Percentiles rank a stretch among this genome's conserved stretches.
phyloP scores from a whole-genome alignment of 768 basidiomycete genomes.

The Pleurotus giganteus region DNA sequence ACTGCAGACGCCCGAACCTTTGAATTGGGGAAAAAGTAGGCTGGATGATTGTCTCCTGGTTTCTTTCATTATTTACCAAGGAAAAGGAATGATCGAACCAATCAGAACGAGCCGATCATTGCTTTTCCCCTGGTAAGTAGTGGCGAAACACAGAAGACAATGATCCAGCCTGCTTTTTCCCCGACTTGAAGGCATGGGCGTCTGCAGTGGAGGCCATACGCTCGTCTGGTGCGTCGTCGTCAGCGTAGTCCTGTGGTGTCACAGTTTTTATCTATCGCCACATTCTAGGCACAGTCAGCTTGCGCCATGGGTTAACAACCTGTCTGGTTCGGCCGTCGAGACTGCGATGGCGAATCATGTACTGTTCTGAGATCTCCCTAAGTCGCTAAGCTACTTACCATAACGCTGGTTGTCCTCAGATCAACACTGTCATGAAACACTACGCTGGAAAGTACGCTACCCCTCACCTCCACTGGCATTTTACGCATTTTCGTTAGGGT shows the following conservation, averaged over 20 bases:
- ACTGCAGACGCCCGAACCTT: slow-evolving; percentile 43
- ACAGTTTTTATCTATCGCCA: neutral
- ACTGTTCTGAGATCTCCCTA: slow-evolving; percentile 26
- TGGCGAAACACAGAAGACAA: no score
- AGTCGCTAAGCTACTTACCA: slow-evolving; percentile 27
- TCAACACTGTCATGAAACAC: slow-evolving; percentile 47
- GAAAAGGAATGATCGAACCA: no score
- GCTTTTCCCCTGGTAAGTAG: no score
- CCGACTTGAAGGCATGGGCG: no score
- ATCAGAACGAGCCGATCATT: no score
- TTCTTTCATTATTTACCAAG: no score
- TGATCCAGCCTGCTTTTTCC: no score
- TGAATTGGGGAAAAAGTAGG: no score
- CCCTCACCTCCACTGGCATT: neutral
- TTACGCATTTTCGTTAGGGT: neutral
- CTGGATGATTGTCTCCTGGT: no score
- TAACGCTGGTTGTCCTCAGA: slow-evolving; percentile 33
- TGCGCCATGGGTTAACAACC: slow-evolving; percentile 52
- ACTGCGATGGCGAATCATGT: slow-evolving; percentile 30
- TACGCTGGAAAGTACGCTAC: slow-evolving; percentile 50
- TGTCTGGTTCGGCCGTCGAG: slow-evolving; percentile 42
- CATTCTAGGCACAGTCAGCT: slow-evolving; percentile 38
- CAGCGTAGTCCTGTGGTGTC: neutral
- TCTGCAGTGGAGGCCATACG: neutral
- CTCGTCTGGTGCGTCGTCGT: neutral